Evolutionary conservation across 2,329 filamentous ascomycete species (phyloP).

Genomic region (Fusarium sp.): DNA sequence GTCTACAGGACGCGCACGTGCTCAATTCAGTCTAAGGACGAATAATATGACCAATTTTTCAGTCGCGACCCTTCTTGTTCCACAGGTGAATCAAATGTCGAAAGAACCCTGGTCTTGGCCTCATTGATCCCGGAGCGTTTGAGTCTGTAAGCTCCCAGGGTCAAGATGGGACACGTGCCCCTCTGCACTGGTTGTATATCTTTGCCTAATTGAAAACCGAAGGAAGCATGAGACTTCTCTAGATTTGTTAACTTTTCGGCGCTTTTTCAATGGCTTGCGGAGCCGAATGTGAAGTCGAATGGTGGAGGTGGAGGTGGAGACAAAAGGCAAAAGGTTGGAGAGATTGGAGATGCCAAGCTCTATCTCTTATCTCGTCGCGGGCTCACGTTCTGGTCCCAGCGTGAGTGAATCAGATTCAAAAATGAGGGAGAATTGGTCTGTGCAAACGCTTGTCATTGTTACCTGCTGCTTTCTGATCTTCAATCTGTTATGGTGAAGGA

Average conservation of each 20-base stretch:
- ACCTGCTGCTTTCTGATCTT: not conserved
- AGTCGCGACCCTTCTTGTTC: constrained; percentile 12
- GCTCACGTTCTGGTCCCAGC: constrained; percentile 8
- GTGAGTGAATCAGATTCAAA: not conserved
- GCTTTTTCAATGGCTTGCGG: constrained; percentile 1
- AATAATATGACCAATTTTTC: constrained; percentile 30
- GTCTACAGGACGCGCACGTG: constrained; percentile 40
- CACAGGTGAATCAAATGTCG: constrained; percentile 7
- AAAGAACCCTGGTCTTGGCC: constrained; percentile 16
- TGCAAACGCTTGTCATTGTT: constrained; percentile 15
- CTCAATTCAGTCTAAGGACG: constrained; percentile 33
- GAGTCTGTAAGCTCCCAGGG: constrained; percentile 20
- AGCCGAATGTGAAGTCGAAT: not conserved
- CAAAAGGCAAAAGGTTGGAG: constrained; percentile 33
- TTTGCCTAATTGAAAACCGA: constrained; percentile 16
- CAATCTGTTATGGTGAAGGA: constrained; percentile 1
- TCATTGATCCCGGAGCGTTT: not conserved
- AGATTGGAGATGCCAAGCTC: constrained; percentile 31
- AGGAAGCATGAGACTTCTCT: constrained; percentile 15
- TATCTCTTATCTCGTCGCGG: constrained; percentile 9
- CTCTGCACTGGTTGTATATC: constrained; percentile 36
- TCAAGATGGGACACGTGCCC: constrained; percentile 41
- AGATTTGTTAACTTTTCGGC: not conserved
- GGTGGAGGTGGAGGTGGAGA: constrained; percentile 30
- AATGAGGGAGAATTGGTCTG: constrained; percentile 21